These are phyloP conservation scores for Beauveria rudraprayagi DNA, from an alignment of 2,329 filamentous ascomycete species.

Conservation along the genomic window DNA sequence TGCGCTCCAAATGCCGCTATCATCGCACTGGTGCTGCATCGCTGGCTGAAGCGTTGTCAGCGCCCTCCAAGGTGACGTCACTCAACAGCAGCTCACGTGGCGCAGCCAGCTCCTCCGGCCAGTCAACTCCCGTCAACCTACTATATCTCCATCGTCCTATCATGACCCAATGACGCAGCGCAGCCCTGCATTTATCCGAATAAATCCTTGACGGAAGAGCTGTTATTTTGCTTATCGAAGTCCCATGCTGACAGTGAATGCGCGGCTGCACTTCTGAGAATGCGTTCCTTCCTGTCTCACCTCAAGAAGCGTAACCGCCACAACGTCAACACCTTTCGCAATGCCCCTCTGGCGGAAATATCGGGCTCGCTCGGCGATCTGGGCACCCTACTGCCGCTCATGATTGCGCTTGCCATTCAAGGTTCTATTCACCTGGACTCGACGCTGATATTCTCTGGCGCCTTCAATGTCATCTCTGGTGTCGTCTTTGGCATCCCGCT, in stretches of 20 bases:
- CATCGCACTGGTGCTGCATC: background rate
- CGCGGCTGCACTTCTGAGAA: slow-evolving; percentile 1
- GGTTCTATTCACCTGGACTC: slow-evolving; percentile 72
- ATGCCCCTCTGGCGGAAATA: slow-evolving; percentile 57
- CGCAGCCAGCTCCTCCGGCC: background rate
- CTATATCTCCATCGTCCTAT: background rate
- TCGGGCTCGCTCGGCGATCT: slow-evolving; percentile 83
- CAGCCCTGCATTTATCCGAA: background rate
- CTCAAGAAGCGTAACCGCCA: slow-evolving; percentile 31
- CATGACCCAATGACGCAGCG: background rate
- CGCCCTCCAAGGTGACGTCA: background rate
- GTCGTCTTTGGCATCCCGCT: slow-evolving; percentile 78
- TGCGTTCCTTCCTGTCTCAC: slow-evolving; percentile 13
- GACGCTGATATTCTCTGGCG: slow-evolving; percentile 80
- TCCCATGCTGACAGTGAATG: background rate
- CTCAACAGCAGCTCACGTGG: background rate
- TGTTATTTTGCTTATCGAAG: background rate
- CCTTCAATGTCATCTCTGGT: slow-evolving; percentile 81
- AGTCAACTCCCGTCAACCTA: background rate
- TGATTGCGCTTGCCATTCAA: slow-evolving; percentile 75
- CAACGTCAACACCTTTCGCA: slow-evolving; percentile 41
- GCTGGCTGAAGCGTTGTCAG: background rate
- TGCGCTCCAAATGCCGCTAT: background rate
- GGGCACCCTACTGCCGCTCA: slow-evolving; percentile 80
- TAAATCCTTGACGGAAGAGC: background rate